A percentile compares a stretch with the other conserved stretches of the same genome.
Evolutionary conservation across 257 asterid genomes (phyloP).

Genomic region (Linderniella brevidens): DNA sequence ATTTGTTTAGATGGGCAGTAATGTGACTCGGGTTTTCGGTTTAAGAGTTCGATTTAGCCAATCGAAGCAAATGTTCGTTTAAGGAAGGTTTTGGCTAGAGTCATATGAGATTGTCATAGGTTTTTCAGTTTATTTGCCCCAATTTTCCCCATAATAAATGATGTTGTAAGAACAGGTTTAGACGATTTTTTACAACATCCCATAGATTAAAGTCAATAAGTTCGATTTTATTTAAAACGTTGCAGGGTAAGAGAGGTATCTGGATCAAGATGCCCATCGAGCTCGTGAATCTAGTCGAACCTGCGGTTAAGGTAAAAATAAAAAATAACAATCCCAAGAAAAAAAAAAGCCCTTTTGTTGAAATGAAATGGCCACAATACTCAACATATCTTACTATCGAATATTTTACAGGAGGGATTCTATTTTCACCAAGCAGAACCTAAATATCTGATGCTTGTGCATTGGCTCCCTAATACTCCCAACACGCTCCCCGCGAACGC

Average conservation of each 20-base stretch:
- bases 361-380: background rate
- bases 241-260: constrained; percentile 86
- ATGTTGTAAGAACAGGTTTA: too few species aligned
- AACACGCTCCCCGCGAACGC: constrained; percentile 79
- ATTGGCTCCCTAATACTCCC: constrained; percentile 54
- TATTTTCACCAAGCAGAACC: constrained; percentile 95
- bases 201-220: background rate
- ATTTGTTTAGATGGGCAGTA: too few species aligned
- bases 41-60: too few species aligned
- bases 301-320: constrained; percentile 53
- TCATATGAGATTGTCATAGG: too few species aligned
- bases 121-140: too few species aligned
- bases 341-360: background rate
- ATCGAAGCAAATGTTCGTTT: too few species aligned
- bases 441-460: constrained; percentile 75
- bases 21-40: too few species aligned
- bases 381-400: constrained; percentile 1
- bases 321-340: too few species aligned
- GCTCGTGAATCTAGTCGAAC: constrained; percentile 67
- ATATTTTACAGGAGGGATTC: constrained; percentile 72
- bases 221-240: background rate
- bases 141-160: too few species aligned
- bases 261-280: constrained; percentile 90
- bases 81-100: too few species aligned
- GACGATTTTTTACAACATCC: background rate